Percentiles rank a stretch among this genome's conserved stretches.
Conservation (phyloP, 1,139 yeast species). For the Candida neerlandica region DNA sequence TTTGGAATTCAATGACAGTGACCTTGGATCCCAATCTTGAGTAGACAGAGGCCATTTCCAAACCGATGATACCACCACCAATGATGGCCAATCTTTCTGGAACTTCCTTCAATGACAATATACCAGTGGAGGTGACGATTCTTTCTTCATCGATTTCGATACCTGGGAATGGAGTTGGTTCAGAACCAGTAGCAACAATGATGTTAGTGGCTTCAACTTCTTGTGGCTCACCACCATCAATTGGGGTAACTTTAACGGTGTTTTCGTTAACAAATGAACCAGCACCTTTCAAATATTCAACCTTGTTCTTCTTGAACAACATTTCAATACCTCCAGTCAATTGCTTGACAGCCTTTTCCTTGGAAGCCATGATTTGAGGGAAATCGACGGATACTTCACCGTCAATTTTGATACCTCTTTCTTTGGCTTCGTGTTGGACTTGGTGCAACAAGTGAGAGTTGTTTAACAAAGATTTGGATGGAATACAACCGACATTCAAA, state of each 20-base stretch:
- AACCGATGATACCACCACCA: conserved; percentile 99
- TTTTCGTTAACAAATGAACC: conserved; percentile 88
- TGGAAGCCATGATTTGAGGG: conserved; percentile 83
- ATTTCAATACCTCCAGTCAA: conserved; percentile 93
- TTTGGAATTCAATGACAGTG: conserved; percentile 89
- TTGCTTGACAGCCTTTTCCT: conserved; percentile 85
- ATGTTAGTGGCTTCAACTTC: conserved; percentile 79
- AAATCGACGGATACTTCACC: conserved; percentile 77
- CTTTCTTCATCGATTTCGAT: conserved; percentile 95
- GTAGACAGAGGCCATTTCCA: conserved; percentile 99
- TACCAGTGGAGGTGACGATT: conserved; percentile 96
- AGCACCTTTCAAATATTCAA: conserved; percentile 89
- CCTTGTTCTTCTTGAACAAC: conserved; percentile 94
- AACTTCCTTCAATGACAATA: conserved; percentile 77
- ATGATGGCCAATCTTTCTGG: conserved; percentile 92
- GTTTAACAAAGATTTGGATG: conserved; percentile 93
- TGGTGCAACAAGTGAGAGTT: conserved; percentile 93
- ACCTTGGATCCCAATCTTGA: conserved; percentile 94
- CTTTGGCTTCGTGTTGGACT: conserved; percentile 78
- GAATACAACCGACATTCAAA: conserved; percentile 97
- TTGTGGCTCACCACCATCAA: conserved; percentile 74
- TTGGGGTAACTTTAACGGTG: conserved; percentile 77
- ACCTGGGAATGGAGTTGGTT: conserved; percentile 98
- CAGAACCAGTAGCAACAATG: conserved; percentile 98
- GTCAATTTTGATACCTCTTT: conserved; percentile 86